phyloP scores from a whole-genome alignment of 116 monocot species.

The Iris pallida region DNA sequence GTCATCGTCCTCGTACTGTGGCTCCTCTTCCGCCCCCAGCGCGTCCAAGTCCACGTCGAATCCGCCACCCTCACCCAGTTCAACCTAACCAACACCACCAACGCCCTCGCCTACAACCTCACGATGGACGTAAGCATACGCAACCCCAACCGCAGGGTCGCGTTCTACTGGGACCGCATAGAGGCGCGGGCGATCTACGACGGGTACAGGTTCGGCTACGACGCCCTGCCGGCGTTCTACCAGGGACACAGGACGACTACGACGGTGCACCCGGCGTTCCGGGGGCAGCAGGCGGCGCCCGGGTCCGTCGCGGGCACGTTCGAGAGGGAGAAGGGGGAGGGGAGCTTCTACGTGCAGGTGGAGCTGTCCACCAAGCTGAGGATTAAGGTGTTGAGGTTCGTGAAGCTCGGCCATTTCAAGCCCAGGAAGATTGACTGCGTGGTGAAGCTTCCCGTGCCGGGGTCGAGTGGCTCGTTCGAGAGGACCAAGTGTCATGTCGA shows the following conservation, averaged over 20 bases:
- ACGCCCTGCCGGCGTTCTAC: conserved; percentile 31
- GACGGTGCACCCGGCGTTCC: conserved; percentile 16
- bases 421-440: conserved; percentile 24
- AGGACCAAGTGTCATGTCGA: conserved; percentile 35
- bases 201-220: conserved; percentile 17
- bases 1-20: conserved; percentile 55
- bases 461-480: conserved; percentile 8
- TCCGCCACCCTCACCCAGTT: conserved; percentile 51
- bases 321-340: conserved; percentile 12
- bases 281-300: conserved; percentile 5
- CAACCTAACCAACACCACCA: conserved; percentile 28
- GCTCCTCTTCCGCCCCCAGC: conserved; percentile 66
- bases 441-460: conserved; percentile 24
- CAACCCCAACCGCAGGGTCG: conserved; percentile 47
- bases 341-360: conserved; percentile 19
- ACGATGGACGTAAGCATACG: conserved; percentile 26
- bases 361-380: conserved; percentile 26
- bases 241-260: conserved; percentile 46
- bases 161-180: conserved; percentile 48
- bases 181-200: conserved; percentile 31
- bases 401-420: conserved; percentile 32
- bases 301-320: conserved; percentile 2
- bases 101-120: conserved; percentile 35
- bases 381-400: conserved; percentile 27
- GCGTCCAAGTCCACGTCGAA: conserved; percentile 49